phyloP scores from a whole-genome alignment of 1,139 yeast genomes.

The Yamadazyma siamensis region DNA sequence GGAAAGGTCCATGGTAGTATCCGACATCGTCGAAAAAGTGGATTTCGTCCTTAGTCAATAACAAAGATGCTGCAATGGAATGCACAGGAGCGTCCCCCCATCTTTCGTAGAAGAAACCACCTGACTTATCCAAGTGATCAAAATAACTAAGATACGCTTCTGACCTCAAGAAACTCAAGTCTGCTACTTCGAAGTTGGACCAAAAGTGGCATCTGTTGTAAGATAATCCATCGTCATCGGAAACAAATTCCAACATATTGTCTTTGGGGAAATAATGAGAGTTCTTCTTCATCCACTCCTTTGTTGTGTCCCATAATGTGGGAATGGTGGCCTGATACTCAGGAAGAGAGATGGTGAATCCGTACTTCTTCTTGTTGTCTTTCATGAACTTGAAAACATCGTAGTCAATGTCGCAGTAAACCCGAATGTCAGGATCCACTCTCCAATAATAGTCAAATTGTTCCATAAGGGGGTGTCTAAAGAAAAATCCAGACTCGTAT shows the following conservation, averaged over 20 bases:
- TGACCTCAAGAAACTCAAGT: conserved; percentile 69
- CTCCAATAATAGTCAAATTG: conserved; percentile 90
- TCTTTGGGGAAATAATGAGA: conserved; percentile 64
- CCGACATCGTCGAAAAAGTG: conserved; percentile 84
- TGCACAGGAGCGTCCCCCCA: conserved; percentile 96
- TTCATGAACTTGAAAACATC: conserved; percentile 82
- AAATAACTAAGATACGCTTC: conserved; percentile 68
- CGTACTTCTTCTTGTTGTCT: conserved; percentile 68
- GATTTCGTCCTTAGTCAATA: conserved; percentile 60
- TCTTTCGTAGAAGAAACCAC: conserved; percentile 87
- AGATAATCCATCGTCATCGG: conserved; percentile 62
- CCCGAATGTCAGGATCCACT: conserved; percentile 81
- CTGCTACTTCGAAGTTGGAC: conserved; percentile 83
- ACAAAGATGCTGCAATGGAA: conserved; percentile 78
- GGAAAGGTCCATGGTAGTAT: conserved; percentile 74
- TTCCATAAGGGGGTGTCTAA: conserved; percentile 65
- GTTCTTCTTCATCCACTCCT: conserved; percentile 57
- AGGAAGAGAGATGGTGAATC: conserved; percentile 77
- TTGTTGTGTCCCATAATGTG: conserved; percentile 78
- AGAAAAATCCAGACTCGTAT: conserved; percentile 87
- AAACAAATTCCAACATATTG: conserved; percentile 69
- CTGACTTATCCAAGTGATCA: conserved; percentile 67
- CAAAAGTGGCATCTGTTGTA: conserved; percentile 85
- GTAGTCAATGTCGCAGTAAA: conserved; percentile 77
- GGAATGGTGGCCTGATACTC: conserved; percentile 80